Conservation (phyloP, 2,329 filamentous ascomycete genomes). For the Fusarium euwallaceae region DNA sequence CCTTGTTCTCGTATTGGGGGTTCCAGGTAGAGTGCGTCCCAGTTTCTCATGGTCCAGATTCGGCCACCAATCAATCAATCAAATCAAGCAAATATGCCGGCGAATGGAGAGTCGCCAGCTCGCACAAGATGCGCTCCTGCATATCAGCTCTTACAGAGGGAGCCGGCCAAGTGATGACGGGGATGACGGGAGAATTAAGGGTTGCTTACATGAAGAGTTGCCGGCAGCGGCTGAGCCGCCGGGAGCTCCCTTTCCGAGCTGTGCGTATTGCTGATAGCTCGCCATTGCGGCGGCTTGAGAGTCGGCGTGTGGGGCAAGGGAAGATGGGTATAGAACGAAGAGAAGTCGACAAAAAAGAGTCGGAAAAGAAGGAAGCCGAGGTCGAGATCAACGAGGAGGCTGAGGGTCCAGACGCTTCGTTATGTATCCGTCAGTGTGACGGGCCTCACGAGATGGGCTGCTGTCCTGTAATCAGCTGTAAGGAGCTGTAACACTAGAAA, state of each 20-base stretch:
- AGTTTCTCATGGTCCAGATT: constrained; percentile 8
- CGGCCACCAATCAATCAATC: constrained; percentile 32
- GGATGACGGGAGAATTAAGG: constrained; percentile 31
- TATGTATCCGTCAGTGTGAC: constrained; percentile 35
- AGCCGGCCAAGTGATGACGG: constrained; percentile 5
- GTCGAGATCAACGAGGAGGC: background rate
- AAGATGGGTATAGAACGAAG: constrained; percentile 6
- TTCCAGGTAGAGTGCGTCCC: constrained; percentile 4
- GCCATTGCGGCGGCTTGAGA: constrained; percentile 40
- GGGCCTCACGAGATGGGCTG: constrained; percentile 8
- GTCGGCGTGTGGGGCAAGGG: constrained; percentile 13
- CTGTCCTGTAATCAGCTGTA: constrained; percentile 20
- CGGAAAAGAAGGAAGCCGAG: constrained; percentile 4
- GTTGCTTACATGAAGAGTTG: constrained; percentile 41
- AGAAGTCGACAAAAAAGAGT: constrained; percentile 10
- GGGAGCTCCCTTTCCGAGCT: constrained; percentile 43
- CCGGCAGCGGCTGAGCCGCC: constrained; percentile 39
- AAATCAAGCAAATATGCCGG: constrained; percentile 21
- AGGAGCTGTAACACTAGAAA: constrained; percentile 35
- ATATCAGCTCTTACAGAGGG: constrained; percentile 43
- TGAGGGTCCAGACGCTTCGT: constrained; percentile 22
- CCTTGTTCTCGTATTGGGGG: constrained; percentile 8
- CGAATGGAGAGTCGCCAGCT: constrained; percentile 20
- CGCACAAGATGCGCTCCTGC: constrained; percentile 33
- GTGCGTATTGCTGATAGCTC: constrained; percentile 47